These are phyloP conservation scores for Anthracocystis walkeri DNA, from an alignment of 1,284 basidiomycete genomes.

Conservation along the genomic window DNA sequence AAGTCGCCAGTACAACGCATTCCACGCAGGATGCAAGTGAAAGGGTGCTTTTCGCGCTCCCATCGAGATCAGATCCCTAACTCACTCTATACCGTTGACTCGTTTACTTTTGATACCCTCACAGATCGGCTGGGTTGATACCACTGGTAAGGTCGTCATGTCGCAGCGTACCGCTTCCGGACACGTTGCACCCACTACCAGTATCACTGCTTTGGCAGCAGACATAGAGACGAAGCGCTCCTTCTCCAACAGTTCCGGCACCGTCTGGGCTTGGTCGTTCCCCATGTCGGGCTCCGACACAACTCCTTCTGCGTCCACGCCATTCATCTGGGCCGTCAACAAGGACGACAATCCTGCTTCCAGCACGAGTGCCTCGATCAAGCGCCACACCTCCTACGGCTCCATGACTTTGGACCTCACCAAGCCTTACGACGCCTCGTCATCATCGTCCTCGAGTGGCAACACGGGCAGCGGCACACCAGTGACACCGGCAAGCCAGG, in stretches of 20 bases:
- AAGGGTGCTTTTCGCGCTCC: neutral
- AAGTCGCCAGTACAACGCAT: conserved; percentile 11
- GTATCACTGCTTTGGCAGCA: conserved; percentile 54
- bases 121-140: conserved; percentile 76
- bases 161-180: conserved; percentile 75
- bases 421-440: conserved; percentile 42
- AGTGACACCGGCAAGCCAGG: conserved; percentile 18
- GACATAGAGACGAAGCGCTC: conserved; percentile 26
- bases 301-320: conserved; percentile 25
- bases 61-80: neutral
- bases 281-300: conserved; percentile 31
- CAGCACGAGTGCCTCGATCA: conserved; percentile 27
- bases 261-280: conserved; percentile 52
- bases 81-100: neutral
- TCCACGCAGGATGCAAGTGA: neutral
- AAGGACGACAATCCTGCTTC: conserved; percentile 36
- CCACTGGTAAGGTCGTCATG: conserved; percentile 74
- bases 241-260: conserved; percentile 43
- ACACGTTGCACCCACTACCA: conserved; percentile 72
- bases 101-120: neutral
- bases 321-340: conserved; percentile 59
- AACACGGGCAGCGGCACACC: conserved; percentile 5
- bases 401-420: conserved; percentile 52
- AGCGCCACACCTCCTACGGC: conserved; percentile 47
- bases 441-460: conserved; percentile 14